Conservation (phyloP, 1,284 basidiomycete species). For the Pterula multifida region DNA sequence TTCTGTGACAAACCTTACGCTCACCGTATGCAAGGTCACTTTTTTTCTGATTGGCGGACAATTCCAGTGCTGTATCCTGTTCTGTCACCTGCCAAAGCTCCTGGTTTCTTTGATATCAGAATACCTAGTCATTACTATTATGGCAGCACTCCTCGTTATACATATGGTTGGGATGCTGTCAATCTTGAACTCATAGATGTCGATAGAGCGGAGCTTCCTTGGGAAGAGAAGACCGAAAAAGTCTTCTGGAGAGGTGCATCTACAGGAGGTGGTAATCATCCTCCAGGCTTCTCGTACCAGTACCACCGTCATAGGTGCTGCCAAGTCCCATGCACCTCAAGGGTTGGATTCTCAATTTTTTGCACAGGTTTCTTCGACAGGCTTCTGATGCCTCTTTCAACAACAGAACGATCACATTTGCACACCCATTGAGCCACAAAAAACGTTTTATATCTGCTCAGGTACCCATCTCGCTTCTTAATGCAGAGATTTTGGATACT, state of each 20-base stretch:
- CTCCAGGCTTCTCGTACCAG: constrained; percentile 69
- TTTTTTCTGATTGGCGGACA: constrained; percentile 91
- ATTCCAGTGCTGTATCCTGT: constrained; percentile 80
- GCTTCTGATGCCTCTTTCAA: constrained; percentile 44
- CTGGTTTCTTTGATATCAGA: constrained; percentile 79
- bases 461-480: constrained; percentile 54
- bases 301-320: constrained; percentile 80
- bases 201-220: constrained; percentile 76
- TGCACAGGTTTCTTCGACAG: constrained; percentile 64
- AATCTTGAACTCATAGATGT: constrained; percentile 57
- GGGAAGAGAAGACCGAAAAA: constrained; percentile 61
- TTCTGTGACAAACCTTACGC: constrained; percentile 77
- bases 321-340: not conserved
- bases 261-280: constrained; percentile 83
- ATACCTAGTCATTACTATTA: constrained; percentile 95
- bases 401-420: constrained; percentile 66
- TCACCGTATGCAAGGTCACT: constrained; percentile 81
- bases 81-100: constrained; percentile 78
- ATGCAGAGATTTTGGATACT: constrained; percentile 77
- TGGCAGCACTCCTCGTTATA: constrained; percentile 69
- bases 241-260: constrained; percentile 87
- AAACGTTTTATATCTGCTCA: constrained; percentile 46
- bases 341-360: constrained; percentile 1
- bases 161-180: constrained; percentile 81
- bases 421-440: constrained; percentile 48